These are phyloP conservation scores for Schrenkiella parvula DNA, from an alignment of 345 rosid species.

Conservation along the genomic window DNA sequence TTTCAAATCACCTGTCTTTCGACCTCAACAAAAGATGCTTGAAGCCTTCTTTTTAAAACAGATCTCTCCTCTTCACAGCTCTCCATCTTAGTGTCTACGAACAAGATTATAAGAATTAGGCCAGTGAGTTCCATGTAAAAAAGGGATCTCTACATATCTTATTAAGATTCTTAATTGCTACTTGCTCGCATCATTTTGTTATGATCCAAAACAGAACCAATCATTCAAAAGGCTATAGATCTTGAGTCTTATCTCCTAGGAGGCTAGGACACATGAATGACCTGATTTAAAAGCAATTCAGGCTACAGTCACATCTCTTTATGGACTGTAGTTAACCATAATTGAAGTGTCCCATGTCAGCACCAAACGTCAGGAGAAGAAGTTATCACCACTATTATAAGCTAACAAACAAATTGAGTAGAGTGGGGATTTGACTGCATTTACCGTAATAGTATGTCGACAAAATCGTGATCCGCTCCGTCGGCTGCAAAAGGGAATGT, in stretches of 20 bases:
- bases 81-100: slow-evolving; percentile 68
- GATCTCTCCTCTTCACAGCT: slow-evolving; percentile 65
- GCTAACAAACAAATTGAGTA: slow-evolving; percentile 17
- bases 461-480: slow-evolving; percentile 78
- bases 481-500: slow-evolving; percentile 32
- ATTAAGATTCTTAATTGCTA: neutral
- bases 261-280: slow-evolving; percentile 29
- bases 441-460: slow-evolving; percentile 68
- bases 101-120: slow-evolving; percentile 11
- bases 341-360: slow-evolving; percentile 26
- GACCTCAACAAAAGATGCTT: slow-evolving; percentile 77
- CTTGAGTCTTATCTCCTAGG: slow-evolving; percentile 15
- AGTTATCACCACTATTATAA: slow-evolving; percentile 12
- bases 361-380: slow-evolving; percentile 24
- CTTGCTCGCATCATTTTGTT: neutral
- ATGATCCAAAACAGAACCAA: slow-evolving; percentile 13
- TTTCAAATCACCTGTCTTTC: slow-evolving; percentile 78
- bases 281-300: slow-evolving; percentile 22
- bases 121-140: neutral
- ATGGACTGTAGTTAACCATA: slow-evolving; percentile 32
- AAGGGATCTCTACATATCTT: neutral
- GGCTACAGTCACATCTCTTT: slow-evolving; percentile 31
- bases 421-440: neutral
- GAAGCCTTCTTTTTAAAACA: slow-evolving; percentile 61
- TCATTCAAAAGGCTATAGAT: slow-evolving; percentile 12